phyloP scores from a whole-genome alignment of 2,329 filamentous ascomycete species.

The Ascochyta rabiei region DNA sequence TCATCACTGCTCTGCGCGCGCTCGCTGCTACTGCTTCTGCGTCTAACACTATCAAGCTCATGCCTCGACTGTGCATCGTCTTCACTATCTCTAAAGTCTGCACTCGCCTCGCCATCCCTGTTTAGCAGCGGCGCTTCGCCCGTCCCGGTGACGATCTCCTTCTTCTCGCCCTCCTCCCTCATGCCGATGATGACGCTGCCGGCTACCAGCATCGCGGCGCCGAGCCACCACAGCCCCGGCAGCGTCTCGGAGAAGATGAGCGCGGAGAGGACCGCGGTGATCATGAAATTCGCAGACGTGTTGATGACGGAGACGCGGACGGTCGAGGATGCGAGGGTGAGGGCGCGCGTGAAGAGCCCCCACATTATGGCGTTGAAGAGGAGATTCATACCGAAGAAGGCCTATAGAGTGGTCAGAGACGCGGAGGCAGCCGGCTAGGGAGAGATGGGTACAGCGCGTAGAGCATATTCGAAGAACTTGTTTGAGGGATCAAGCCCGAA shows the following conservation, averaged over 20 bases:
- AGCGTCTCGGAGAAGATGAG: constrained; percentile 74
- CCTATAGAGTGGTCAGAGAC: constrained; percentile 49
- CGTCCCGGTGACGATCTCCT: constrained; percentile 32
- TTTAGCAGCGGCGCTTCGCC: constrained; percentile 32
- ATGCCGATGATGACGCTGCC: constrained; percentile 80
- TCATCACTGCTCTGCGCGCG: constrained; percentile 34
- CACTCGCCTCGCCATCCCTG: constrained; percentile 20
- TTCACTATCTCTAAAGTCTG: constrained; percentile 48
- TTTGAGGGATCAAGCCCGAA: constrained; percentile 56
- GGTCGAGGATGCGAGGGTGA: constrained; percentile 75
- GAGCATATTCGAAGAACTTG: constrained; percentile 56
- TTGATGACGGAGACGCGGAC: constrained; percentile 83
- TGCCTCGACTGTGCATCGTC: constrained; percentile 31
- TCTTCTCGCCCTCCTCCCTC: constrained; percentile 62
- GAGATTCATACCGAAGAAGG: constrained; percentile 77
- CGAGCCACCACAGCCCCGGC: constrained; percentile 77
- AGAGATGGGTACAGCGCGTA: constrained; percentile 53
- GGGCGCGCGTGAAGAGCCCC: constrained; percentile 79
- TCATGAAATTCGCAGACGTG: constrained; percentile 80
- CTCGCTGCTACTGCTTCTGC: constrained; percentile 11
- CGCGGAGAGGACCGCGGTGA: constrained; percentile 74
- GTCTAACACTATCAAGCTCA: constrained; percentile 38
- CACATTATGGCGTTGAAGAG: constrained; percentile 83
- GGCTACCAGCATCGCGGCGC: constrained; percentile 72
- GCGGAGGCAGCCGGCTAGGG: neutral